Base-by-base conservation (phyloP, 495 filamentous ascomycete species). In the Gamarada debralockiae region DNA sequence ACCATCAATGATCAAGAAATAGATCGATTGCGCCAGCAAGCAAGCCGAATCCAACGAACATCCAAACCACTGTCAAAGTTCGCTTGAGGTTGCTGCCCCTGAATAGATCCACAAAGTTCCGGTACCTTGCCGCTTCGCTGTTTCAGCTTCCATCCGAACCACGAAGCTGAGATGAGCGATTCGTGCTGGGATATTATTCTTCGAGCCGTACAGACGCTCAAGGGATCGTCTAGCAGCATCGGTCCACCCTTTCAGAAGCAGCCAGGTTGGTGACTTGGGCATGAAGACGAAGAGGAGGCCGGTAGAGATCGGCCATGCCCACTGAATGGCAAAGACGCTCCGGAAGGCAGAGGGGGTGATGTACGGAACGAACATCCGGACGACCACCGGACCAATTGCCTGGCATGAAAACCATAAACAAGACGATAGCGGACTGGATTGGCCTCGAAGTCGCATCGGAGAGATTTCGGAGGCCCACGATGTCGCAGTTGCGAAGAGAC, bases 261-360 rank as follows among this genome's bases (percentile, higher is more conserved):
- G 31, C 22, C 36, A 57, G 2, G 42, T 40, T 15, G 49, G 55
- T n/a, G 53, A 71, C 31, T 76, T 73, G 0, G 78, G 78, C 14
- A 68, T 70, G 34, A 79, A 72, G 15, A 29, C 41, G 38, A 69
- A 57, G 1, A 57, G 58, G 29, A 76, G 52, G 9, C 72, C 61
- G 6, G 79, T 60, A 0, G 70, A 59, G 33, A 73, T 63, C 1
- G 75, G 74, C 77, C 77, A 80, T 9, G 75, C 54, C 77, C 78
- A 81, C 58, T 80, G 78, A 4, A 80, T 53, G 5, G 73, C 72
- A 57, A 77, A 81, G 0, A 78, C 78, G 33, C 78, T 76, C 31
- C 69, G 70, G 52, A 77, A 83, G 20, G 71, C 69, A 12, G 15
- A 21, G 14, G 37, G 15, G 5, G 49, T 44, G 18, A 55, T 27